A percentile compares a stretch with the other conserved stretches of the same genome.
Conservation (phyloP, 176 grass and related monocot genomes). For the Carex littledalei region DNA sequence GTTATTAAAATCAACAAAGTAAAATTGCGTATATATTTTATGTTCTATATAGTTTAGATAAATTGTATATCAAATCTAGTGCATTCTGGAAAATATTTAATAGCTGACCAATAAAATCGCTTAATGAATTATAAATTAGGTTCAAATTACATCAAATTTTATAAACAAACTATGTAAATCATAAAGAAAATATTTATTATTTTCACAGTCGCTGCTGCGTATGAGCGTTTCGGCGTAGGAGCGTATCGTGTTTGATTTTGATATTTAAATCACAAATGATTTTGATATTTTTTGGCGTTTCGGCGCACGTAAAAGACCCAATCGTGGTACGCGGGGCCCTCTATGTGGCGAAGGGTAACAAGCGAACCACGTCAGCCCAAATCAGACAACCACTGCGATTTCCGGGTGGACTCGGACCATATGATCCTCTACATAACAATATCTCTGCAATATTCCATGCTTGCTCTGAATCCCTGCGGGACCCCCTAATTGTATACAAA, state of each 20-base stretch:
- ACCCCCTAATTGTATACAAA: neutral
- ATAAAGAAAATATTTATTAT: too few species aligned
- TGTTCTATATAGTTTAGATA: neutral
- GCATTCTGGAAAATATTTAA: neutral
- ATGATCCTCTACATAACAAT: neutral
- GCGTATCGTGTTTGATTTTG: too few species aligned
- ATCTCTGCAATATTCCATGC: too few species aligned
- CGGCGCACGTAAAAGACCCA: neutral
- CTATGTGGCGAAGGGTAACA: constrained; percentile 2
- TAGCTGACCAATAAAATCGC: neutral
- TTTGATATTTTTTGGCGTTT: neutral
- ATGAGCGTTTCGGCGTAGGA: too few species aligned
- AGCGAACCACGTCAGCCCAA: constrained; percentile 11
- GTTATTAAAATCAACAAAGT: neutral
- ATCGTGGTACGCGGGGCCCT: neutral
- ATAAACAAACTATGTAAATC: too few species aligned
- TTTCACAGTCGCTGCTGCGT: too few species aligned
- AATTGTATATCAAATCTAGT: neutral
- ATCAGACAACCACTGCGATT: neutral
- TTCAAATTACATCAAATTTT: too few species aligned
- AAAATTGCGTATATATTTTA: neutral
- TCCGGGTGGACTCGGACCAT: neutral
- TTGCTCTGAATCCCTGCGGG: neutral
- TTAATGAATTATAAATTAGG: too few species aligned
- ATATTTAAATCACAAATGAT: too few species aligned